Evolutionary conservation across 225 moss, liverwort and hornwort genomes (phyloP).

Genomic region (Takakia lepidozioides): DNA sequence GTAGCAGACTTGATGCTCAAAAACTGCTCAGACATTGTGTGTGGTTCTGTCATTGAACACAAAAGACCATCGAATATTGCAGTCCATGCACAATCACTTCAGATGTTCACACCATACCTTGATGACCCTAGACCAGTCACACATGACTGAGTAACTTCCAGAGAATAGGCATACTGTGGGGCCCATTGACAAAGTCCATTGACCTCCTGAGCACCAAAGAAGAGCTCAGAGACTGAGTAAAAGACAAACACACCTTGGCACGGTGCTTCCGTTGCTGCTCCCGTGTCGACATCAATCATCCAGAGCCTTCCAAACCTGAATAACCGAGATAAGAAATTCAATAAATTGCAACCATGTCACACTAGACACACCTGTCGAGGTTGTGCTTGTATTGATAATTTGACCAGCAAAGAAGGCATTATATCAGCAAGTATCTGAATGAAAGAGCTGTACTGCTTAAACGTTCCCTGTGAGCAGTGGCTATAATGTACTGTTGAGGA

Average conservation of each 20-base stretch:
- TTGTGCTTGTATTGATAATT: too few relatives aligned
- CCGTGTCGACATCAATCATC: constrained; percentile 31
- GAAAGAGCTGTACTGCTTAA: too few relatives aligned
- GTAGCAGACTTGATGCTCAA: constrained; percentile 15
- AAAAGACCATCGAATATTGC: neutral
- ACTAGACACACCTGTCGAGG: too few relatives aligned
- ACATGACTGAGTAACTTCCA: too few relatives aligned
- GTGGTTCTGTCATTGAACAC: constrained; percentile 18
- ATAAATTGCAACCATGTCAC: too few relatives aligned
- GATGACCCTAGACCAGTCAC: neutral
- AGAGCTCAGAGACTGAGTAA: too few relatives aligned
- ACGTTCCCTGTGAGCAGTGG: too few relatives aligned
- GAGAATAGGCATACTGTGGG: too few relatives aligned
- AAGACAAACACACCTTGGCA: constrained; percentile 43
- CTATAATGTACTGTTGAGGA: too few relatives aligned
- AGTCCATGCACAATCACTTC: neutral
- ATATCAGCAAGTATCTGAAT: neutral
- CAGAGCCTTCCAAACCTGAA: constrained; percentile 61
- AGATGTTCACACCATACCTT: neutral
- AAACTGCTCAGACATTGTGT: constrained; percentile 14
- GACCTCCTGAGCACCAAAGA: neutral
- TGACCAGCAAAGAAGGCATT: neutral
- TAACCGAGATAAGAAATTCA: too few relatives aligned
- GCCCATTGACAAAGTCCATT: neutral
- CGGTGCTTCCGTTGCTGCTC: constrained; percentile 23